These are phyloP conservation scores for Penicillium sp. DNA, from an alignment of 2,329 filamentous ascomycete genomes.

Conservation along the genomic window DNA sequence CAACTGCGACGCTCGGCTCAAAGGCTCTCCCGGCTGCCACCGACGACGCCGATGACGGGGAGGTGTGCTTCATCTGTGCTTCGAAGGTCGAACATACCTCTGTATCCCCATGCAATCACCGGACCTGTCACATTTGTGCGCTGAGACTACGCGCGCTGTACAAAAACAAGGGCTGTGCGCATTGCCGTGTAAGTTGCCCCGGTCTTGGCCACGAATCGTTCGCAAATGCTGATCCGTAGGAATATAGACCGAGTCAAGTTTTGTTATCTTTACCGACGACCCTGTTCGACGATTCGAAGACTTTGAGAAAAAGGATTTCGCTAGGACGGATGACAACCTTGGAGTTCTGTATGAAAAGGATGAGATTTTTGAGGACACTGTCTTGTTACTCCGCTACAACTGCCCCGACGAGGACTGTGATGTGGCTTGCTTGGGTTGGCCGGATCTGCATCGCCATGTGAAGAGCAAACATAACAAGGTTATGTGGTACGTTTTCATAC, in stretches of 20 bases:
- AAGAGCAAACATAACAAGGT: constrained; percentile 78
- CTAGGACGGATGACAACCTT: constrained; percentile 76
- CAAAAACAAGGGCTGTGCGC: constrained; percentile 94
- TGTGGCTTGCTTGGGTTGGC: constrained; percentile 79
- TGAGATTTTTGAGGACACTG: constrained; percentile 87
- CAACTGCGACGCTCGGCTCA: constrained; percentile 29
- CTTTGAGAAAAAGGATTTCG: constrained; percentile 72
- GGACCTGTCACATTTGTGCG: constrained; percentile 94
- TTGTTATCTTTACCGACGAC: constrained; percentile 91
- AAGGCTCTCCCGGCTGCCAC: constrained; percentile 32
- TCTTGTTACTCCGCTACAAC: constrained; percentile 87
- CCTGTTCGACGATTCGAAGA: constrained; percentile 79
- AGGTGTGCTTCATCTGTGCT: constrained; percentile 97
- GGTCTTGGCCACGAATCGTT: background rate
- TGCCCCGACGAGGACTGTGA: constrained; percentile 85
- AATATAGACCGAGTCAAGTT: constrained; percentile 49
- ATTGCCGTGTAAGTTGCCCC: constrained; percentile 73
- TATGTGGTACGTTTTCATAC: constrained; percentile 63
- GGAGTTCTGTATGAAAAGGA: constrained; percentile 88
- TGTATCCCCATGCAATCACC: constrained; percentile 91
- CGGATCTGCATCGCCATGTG: constrained; percentile 78
- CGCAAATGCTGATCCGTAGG: constrained; percentile 10
- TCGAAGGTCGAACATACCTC: constrained; percentile 84
- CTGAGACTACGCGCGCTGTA: constrained; percentile 89
- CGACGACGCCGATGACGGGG: constrained; percentile 63